These are phyloP conservation scores for Oryza glaberrima DNA, from an alignment of 176 grass and related monocot species.

Conservation along the genomic window DNA sequence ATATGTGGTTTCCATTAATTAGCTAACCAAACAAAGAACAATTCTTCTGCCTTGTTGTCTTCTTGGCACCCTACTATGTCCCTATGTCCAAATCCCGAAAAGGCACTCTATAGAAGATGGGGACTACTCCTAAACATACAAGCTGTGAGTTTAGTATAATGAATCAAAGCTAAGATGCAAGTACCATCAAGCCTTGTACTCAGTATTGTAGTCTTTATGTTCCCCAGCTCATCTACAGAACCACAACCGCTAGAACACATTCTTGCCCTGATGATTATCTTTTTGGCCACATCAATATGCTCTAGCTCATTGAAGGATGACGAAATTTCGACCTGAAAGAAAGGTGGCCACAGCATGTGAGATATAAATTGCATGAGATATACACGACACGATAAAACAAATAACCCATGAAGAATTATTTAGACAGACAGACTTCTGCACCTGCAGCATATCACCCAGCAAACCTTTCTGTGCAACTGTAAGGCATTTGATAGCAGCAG, in stretches of 20 bases:
- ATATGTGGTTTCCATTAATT: neutral
- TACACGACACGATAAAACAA: conserved; percentile 20
- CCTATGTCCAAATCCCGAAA: neutral
- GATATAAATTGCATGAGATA: conserved; percentile 11
- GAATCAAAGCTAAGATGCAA: conserved; percentile 30
- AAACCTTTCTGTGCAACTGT: conserved; percentile 56
- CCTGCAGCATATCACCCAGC: conserved; percentile 69
- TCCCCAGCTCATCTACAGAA: conserved; percentile 63
- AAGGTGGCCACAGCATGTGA: conserved; percentile 36
- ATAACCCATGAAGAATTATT: conserved; percentile 21
- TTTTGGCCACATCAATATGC: conserved; percentile 54
- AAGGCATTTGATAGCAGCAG: conserved; percentile 71
- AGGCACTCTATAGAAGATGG: neutral
- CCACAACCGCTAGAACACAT: conserved; percentile 52
- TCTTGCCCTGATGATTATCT: conserved; percentile 69
- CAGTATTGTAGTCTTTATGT: conserved; percentile 62
- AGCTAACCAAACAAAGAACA: neutral
- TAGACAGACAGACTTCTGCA: conserved; percentile 29
- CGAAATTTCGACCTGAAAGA: conserved; percentile 55
- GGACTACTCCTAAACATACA: conserved; percentile 21
- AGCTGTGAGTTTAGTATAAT: conserved; percentile 5
- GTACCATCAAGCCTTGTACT: conserved; percentile 77
- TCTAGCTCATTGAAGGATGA: conserved; percentile 41
- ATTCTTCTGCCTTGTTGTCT: neutral
- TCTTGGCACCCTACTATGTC: neutral